phyloP scores from a whole-genome alignment of 164 flowering plant species.

The Macadamia tetraphylla region DNA sequence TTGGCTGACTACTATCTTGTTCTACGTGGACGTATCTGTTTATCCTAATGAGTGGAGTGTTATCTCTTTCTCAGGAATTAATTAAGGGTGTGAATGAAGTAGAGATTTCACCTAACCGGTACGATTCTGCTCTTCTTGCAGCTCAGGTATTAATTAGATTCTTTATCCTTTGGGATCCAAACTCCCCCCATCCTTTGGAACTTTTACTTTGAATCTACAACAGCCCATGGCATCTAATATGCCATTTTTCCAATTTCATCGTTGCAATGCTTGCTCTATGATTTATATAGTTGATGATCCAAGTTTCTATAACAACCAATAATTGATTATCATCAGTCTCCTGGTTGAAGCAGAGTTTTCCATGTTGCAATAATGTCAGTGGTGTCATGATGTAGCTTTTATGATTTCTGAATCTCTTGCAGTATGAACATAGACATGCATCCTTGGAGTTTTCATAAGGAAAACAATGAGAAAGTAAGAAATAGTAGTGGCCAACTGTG shows the following conservation, averaged over 20 bases:
- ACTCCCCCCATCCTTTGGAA: neutral
- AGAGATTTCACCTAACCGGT: conserved; percentile 32
- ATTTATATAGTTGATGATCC: neutral
- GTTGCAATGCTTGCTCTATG: neutral
- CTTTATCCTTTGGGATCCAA: neutral
- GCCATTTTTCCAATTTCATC: neutral
- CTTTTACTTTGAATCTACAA: neutral
- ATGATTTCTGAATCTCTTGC: neutral
- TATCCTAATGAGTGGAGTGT: neutral
- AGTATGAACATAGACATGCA: neutral
- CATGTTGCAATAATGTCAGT: no score
- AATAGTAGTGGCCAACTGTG: neutral
- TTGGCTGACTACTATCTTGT: neutral
- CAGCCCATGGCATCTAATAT: neutral
- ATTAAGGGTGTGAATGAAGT: conserved; percentile 43
- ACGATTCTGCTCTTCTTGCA: conserved; percentile 40
- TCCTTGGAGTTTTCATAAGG: neutral
- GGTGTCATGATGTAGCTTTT: no score
- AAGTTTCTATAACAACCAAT: neutral
- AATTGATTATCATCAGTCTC: neutral
- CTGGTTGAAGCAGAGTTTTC: neutral
- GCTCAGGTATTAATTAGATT: conserved; percentile 39
- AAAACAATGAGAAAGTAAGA: neutral
- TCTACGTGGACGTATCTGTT: neutral
- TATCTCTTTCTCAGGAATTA: conserved; percentile 22